Conservation (phyloP, 768 basidiomycete species). For the Boletus rex-veris region DNA sequence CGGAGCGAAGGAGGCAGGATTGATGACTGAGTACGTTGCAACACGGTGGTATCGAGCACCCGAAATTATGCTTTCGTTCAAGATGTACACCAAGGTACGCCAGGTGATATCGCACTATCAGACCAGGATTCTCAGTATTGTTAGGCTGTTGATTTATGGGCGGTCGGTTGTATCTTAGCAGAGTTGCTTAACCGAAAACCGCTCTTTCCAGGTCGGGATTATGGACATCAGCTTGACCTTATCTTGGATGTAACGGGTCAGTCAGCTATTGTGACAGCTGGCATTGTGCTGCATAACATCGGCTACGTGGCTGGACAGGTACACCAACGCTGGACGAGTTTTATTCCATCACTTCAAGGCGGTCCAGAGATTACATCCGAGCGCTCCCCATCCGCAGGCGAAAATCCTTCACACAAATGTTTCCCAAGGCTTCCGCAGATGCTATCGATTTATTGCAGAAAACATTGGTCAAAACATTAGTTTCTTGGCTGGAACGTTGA, state of each 20-base stretch:
- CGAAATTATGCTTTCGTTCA: constrained; percentile 94
- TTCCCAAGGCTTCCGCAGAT: constrained; percentile 71
- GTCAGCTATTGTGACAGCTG: neutral
- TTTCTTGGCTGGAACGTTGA: constrained; percentile 28
- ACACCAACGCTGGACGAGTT: constrained; percentile 90
- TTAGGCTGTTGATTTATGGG: constrained; percentile 72
- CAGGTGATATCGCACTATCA: constrained; percentile 2
- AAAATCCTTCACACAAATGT: constrained; percentile 64
- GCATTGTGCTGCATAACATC: constrained; percentile 18
- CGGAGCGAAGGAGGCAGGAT: constrained; percentile 58
- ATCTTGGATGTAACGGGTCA: constrained; percentile 84
- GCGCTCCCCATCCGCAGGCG: constrained; percentile 80
- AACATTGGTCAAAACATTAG: constrained; percentile 50
- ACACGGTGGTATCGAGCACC: constrained; percentile 93
- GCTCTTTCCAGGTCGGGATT: constrained; percentile 84
- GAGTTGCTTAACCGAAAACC: constrained; percentile 80
- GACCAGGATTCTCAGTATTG: constrained; percentile 2
- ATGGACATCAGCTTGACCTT: constrained; percentile 83
- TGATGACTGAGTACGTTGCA: constrained; percentile 85
- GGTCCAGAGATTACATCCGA: constrained; percentile 86
- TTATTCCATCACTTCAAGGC: constrained; percentile 80
- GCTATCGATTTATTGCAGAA: constrained; percentile 71
- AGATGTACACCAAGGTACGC: constrained; percentile 73
- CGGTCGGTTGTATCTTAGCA: constrained; percentile 72
- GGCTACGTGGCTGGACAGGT: constrained; percentile 35